Conservation (phyloP, 768 basidiomycete species). For the Boletus tomentosulus region DNA sequence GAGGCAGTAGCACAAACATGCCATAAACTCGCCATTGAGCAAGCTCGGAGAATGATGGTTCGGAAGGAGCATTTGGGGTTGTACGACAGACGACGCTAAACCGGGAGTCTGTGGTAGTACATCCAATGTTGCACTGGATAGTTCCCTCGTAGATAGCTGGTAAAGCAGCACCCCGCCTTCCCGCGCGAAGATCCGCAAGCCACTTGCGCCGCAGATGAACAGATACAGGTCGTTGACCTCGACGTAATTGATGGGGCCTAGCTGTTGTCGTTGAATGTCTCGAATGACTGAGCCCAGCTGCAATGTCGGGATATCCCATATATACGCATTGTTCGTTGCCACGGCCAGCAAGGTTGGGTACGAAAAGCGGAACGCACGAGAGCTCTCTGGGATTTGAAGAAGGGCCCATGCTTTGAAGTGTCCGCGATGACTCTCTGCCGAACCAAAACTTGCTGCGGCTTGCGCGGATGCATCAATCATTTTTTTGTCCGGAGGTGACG, state of each 20-base stretch:
- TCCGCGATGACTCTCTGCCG: slow-evolving; percentile 32
- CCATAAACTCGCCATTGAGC: slow-evolving; percentile 19
- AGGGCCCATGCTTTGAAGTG: slow-evolving; percentile 63
- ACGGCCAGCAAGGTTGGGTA: slow-evolving; percentile 62
- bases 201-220: slow-evolving; percentile 50
- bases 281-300: slow-evolving; percentile 39
- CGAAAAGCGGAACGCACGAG: slow-evolving; percentile 59
- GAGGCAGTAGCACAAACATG: slow-evolving; percentile 18
- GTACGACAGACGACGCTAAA: slow-evolving; percentile 9
- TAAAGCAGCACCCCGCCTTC: slow-evolving; percentile 41
- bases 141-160: slow-evolving; percentile 36
- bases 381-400: slow-evolving; percentile 41
- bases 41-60: slow-evolving; percentile 2
- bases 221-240: slow-evolving; percentile 57
- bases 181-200: slow-evolving; percentile 54
- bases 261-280: slow-evolving; percentile 17
- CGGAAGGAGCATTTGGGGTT: slow-evolving; percentile 20
- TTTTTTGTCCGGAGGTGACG: slow-evolving; percentile 33
- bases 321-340: slow-evolving; percentile 40
- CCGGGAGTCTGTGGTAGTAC: slow-evolving; percentile 21
- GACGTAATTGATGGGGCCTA: slow-evolving; percentile 50
- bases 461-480: slow-evolving; percentile 20
- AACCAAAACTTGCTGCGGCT: slow-evolving; percentile 15
- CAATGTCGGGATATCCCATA: slow-evolving; percentile 61
- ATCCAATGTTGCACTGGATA: slow-evolving; percentile 34